Conservation (phyloP, 2,329 filamentous ascomycete species). For the Rugonectria rugulosa region DNA sequence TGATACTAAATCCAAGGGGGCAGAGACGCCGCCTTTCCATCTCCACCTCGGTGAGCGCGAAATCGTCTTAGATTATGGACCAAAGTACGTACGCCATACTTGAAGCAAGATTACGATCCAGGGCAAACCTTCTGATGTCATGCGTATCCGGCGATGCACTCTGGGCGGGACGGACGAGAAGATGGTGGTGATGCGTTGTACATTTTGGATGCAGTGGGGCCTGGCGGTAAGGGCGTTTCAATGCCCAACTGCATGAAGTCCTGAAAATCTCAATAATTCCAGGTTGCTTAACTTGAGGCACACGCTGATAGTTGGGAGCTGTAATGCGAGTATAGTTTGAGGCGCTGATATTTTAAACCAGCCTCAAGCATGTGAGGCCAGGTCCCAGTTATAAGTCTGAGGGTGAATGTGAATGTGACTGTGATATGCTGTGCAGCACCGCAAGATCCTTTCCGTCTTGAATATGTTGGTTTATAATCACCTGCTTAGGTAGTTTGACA, state of each 20-base stretch:
- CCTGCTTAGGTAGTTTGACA: conserved; percentile 13
- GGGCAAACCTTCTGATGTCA: conserved; percentile 18
- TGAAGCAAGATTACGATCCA: conserved; percentile 8
- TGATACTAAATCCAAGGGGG: neutral
- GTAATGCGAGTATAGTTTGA: conserved; percentile 21
- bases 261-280: conserved; percentile 28
- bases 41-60: neutral
- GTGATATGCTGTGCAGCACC: conserved; percentile 12
- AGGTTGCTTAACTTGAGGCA: conserved; percentile 32
- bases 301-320: conserved; percentile 28
- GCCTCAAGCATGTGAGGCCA: neutral
- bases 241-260: conserved; percentile 56
- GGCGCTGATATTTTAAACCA: conserved; percentile 3
- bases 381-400: conserved; percentile 4
- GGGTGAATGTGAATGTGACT: neutral
- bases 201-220: conserved; percentile 49
- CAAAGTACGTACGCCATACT: neutral
- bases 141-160: conserved; percentile 13
- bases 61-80: neutral
- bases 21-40: neutral
- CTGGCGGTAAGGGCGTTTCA: conserved; percentile 54
- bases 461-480: neutral
- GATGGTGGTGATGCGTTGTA: conserved; percentile 56
- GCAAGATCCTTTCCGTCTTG: conserved; percentile 1
- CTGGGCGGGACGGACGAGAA: conserved; percentile 25